Conservation (phyloP, 2,329 filamentous ascomycete species). For the Trichoderma brevicompactum region DNA sequence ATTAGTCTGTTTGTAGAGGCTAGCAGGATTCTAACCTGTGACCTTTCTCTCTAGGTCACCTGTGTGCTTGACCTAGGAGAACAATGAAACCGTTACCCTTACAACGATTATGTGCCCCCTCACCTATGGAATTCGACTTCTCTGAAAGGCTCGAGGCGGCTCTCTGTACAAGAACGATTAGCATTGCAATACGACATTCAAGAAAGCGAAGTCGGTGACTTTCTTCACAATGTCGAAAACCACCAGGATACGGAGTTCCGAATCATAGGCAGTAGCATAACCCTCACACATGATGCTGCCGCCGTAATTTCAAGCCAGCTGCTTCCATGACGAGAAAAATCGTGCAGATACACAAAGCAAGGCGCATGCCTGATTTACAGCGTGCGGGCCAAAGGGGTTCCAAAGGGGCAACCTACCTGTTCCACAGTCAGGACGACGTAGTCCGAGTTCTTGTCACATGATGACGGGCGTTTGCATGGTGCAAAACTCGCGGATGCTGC, state of each 20-base stretch:
- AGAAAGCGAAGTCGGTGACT: conserved; percentile 25
- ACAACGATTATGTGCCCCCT: conserved; percentile 23
- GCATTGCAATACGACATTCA: conserved; percentile 29
- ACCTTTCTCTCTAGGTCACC: no score
- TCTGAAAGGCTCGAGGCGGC: not conserved
- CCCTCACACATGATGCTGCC: conserved; percentile 27
- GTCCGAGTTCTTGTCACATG: conserved; percentile 81
- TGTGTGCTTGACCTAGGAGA: no score
- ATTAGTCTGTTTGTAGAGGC: no score
- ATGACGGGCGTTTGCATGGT: conserved; percentile 73
- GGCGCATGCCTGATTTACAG: not conserved
- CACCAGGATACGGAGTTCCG: conserved; percentile 27
- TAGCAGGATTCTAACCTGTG: no score
- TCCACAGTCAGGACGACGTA: conserved; percentile 72
- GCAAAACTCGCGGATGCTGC: conserved; percentile 77
- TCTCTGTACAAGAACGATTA: not conserved
- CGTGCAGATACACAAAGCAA: not conserved
- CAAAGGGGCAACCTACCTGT: conserved; percentile 53
- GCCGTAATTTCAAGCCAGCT: not conserved
- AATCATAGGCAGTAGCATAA: conserved; percentile 31
- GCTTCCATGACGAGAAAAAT: not conserved
- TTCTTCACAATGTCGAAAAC: conserved; percentile 21
- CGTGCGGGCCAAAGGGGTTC: not conserved
- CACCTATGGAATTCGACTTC: not conserved
- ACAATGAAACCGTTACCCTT: conserved; percentile 18